These are phyloP conservation scores for Dillenia suffruticosa DNA, from an alignment of 164 flowering plant genomes.

Conservation along the genomic window DNA sequence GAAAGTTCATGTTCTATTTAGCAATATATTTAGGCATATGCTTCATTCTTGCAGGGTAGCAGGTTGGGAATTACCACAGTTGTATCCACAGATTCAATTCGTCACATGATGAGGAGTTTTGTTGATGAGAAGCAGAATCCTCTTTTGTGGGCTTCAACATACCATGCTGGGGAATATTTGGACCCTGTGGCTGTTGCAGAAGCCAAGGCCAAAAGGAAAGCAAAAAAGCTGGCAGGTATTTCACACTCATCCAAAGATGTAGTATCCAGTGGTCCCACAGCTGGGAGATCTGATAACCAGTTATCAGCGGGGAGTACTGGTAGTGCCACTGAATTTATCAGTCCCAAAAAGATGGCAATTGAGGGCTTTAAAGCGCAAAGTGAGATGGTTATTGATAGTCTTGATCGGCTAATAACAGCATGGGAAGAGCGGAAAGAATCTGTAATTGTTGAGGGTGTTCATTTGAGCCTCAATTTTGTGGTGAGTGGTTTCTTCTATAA, in stretches of 20 bases:
- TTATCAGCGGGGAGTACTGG: conserved; percentile 19
- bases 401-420: conserved; percentile 80
- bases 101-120: conserved; percentile 97
- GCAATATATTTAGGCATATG: too few relatives aligned
- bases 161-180: conserved; percentile 86
- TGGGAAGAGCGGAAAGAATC: conserved; percentile 96
- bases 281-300: conserved; percentile 33
- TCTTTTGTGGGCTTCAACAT: conserved; percentile 87
- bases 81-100: conserved; percentile 80
- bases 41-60: conserved; percentile 50
- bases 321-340: conserved; percentile 34
- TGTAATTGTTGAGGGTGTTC: conserved; percentile 92
- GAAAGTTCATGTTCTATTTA: too few relatives aligned
- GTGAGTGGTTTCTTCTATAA: conserved; percentile 27
- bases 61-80: conserved; percentile 88
- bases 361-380: conserved; percentile 94
- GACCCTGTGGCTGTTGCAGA: conserved; percentile 85
- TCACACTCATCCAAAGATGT: conserved; percentile 36
- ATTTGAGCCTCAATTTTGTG: conserved; percentile 91
- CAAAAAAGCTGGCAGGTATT: conserved; percentile 54
- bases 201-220: conserved; percentile 75
- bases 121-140: conserved; percentile 84
- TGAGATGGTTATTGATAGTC: conserved; percentile 96
- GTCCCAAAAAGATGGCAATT: conserved; percentile 78
- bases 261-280: conserved; percentile 19